phyloP scores from a whole-genome alignment of 169 alveolate species.

The Cryptosporidium muris region DNA sequence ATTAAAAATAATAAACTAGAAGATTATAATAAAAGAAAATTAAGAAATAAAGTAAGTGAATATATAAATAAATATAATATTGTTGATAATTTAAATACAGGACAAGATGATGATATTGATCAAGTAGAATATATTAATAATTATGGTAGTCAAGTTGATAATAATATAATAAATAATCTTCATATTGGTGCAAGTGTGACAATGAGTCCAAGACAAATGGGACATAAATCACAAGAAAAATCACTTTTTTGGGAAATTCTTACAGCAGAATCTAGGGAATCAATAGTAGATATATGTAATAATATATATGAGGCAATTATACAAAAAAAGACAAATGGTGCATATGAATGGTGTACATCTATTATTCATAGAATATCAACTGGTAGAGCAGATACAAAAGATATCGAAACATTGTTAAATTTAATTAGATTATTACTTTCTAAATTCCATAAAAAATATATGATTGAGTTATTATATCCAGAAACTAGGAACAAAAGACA shows the following conservation, averaged over 20 bases:
- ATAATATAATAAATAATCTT: constrained; percentile 39
- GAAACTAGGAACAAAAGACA: constrained; percentile 17
- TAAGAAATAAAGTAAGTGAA: constrained; percentile 32
- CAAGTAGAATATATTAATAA: too few relatives aligned
- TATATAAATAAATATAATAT: constrained; percentile 61
- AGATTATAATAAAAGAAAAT: constrained; percentile 53
- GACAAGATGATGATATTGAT: too few relatives aligned
- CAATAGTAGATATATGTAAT: constrained; percentile 53
- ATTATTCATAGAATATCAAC: constrained; percentile 20
- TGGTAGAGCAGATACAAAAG: constrained; percentile 46
- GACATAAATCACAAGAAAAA: constrained; percentile 65
- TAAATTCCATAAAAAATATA: constrained; percentile 57
- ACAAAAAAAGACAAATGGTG: constrained; percentile 44
- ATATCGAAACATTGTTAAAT: constrained; percentile 42
- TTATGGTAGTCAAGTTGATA: not conserved
- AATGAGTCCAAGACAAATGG: constrained; percentile 72
- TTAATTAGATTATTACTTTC: constrained; percentile 46
- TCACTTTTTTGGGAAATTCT: constrained; percentile 52
- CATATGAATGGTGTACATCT: constrained; percentile 63
- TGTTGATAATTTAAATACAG: constrained; percentile 5
- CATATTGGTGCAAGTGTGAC: constrained; percentile 47
- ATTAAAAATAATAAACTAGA: constrained; percentile 8
- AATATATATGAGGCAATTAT: constrained; percentile 24
- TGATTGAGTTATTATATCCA: constrained; percentile 35
- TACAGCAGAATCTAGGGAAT: constrained; percentile 49